Percentiles rank a stretch among this genome's conserved stretches.
phyloP scores from a whole-genome alignment of 2,329 filamentous ascomycete species.

The Botrytis elliptica region DNA sequence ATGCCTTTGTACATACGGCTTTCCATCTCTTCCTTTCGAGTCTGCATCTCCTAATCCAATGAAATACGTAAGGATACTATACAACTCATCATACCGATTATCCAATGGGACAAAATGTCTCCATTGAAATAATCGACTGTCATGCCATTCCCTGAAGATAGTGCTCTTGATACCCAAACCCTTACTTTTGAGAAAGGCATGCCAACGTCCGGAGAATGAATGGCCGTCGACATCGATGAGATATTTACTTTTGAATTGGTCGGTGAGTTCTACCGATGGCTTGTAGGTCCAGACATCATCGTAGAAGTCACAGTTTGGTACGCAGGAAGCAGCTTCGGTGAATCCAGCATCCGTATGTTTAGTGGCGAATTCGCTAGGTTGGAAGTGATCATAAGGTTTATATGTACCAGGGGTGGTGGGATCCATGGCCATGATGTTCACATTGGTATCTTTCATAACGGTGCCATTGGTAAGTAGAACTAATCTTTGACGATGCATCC shows the following conservation, averaged over 20 bases:
- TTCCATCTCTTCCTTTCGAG: slow-evolving; percentile 49
- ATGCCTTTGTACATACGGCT: slow-evolving; percentile 42
- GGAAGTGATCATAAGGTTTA: slow-evolving; percentile 44
- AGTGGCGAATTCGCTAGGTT: slow-evolving; percentile 40
- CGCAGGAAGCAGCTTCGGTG: slow-evolving; percentile 47
- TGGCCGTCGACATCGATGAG: slow-evolving; percentile 77
- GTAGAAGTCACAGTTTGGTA: slow-evolving; percentile 45
- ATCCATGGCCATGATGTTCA: slow-evolving; percentile 39
- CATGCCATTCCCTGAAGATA: slow-evolving; percentile 79
- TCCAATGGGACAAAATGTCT: slow-evolving; percentile 81
- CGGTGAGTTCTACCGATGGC: slow-evolving; percentile 52
- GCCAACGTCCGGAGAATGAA: slow-evolving; percentile 66
- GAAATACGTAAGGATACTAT: slow-evolving; percentile 73
- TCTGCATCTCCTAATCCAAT: slow-evolving; percentile 55
- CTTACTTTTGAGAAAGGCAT: slow-evolving; percentile 67
- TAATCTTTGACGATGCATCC: slow-evolving; percentile 59
- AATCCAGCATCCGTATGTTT: slow-evolving; percentile 40
- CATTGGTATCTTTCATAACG: slow-evolving; percentile 44
- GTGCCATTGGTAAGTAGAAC: slow-evolving; percentile 55
- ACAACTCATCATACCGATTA: slow-evolving; percentile 69
- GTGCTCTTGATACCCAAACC: slow-evolving; percentile 75
- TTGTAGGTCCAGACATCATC: slow-evolving; percentile 50
- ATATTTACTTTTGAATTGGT: slow-evolving; percentile 64
- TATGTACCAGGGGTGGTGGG: slow-evolving; percentile 43
- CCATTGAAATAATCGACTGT: slow-evolving; percentile 71